Conservation (phyloP, 169 alveolate genomes). For the Theileria equi region DNA sequence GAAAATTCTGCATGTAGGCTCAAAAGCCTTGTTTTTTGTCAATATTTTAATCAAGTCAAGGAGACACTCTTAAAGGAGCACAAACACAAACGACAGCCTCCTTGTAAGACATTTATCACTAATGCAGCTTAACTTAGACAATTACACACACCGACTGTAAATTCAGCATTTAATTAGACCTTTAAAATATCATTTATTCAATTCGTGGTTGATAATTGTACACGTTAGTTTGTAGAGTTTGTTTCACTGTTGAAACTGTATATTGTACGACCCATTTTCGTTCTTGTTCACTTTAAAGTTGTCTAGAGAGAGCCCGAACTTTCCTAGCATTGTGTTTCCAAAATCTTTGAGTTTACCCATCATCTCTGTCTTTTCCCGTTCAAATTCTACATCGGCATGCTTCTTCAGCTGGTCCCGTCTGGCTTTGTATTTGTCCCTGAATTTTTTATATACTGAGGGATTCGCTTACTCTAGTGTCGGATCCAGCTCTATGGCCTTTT, state of each 20-base stretch:
- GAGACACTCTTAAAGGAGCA: neutral
- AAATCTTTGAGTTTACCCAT: conserved; percentile 89
- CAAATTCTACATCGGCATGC: conserved; percentile 79
- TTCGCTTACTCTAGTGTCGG: conserved; percentile 64
- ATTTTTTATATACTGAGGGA: neutral
- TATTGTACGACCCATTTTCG: conserved; percentile 89
- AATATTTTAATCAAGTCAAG: neutral
- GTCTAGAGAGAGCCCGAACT: conserved; percentile 90
- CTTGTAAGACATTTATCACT: neutral
- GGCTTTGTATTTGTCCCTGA: conserved; percentile 16
- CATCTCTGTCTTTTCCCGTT: conserved; percentile 89
- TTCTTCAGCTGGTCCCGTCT: conserved; percentile 21
- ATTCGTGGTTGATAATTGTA: neutral
- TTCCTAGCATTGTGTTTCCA: conserved; percentile 90
- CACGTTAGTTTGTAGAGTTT: neutral
- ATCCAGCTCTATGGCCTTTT: conserved; percentile 82
- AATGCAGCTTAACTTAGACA: neutral
- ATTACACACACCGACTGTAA: conserved; percentile 9
- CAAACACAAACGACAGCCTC: neutral
- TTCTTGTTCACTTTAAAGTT: conserved; percentile 90
- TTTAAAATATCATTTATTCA: conserved; percentile 9
- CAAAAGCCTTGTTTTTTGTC: neutral
- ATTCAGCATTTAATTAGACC: conserved; percentile 5
- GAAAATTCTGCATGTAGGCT: neutral
- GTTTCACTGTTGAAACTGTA: conserved; percentile 83